Evolutionary conservation across 768 basidiomycete genomes (phyloP).

Genomic region (Gloeophyllum trabeum): DNA sequence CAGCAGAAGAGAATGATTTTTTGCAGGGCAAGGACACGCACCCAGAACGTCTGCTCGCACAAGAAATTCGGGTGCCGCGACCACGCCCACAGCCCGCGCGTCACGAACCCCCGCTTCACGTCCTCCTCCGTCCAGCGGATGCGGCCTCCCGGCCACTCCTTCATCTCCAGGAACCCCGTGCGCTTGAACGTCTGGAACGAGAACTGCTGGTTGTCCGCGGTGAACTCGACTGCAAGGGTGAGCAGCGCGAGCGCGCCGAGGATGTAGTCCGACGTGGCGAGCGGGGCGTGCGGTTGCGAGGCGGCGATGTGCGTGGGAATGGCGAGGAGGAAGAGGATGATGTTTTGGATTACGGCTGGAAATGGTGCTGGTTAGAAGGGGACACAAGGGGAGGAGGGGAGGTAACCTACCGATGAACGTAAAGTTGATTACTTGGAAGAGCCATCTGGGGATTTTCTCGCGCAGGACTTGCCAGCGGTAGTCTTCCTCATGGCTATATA

Average conservation of each 20-base stretch:
- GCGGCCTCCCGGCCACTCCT: slow-evolving; percentile 57
- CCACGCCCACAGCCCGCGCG: slow-evolving; percentile 79
- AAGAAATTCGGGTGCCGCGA: slow-evolving; percentile 88
- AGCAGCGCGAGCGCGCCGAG: slow-evolving; percentile 49
- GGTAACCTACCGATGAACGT: slow-evolving; percentile 52
- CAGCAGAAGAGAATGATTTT: background rate
- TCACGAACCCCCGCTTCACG: slow-evolving; percentile 71
- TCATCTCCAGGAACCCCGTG: slow-evolving; percentile 20
- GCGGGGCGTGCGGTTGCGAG: slow-evolving; percentile 37
- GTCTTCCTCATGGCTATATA: slow-evolving; percentile 78
- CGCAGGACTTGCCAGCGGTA: slow-evolving; percentile 86
- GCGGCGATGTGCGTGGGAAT: slow-evolving; percentile 48
- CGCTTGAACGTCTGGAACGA: slow-evolving; percentile 77
- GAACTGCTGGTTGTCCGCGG: slow-evolving; percentile 87
- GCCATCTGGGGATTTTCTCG: slow-evolving; percentile 34
- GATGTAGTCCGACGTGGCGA: slow-evolving; percentile 48
- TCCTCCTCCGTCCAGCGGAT: slow-evolving; percentile 60
- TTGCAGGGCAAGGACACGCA: slow-evolving; percentile 20
- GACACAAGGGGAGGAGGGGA: background rate
- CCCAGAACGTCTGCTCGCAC: slow-evolving; percentile 86
- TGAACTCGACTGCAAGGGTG: slow-evolving; percentile 62
- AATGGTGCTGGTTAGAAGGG: slow-evolving; percentile 1
- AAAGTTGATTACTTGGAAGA: slow-evolving; percentile 56
- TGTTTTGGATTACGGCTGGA: slow-evolving; percentile 63
- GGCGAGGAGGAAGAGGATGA: slow-evolving; percentile 65